Evolutionary conservation across 352 stramenopile species (phyloP).

Genomic region (Globisporangium alternatum): DNA sequence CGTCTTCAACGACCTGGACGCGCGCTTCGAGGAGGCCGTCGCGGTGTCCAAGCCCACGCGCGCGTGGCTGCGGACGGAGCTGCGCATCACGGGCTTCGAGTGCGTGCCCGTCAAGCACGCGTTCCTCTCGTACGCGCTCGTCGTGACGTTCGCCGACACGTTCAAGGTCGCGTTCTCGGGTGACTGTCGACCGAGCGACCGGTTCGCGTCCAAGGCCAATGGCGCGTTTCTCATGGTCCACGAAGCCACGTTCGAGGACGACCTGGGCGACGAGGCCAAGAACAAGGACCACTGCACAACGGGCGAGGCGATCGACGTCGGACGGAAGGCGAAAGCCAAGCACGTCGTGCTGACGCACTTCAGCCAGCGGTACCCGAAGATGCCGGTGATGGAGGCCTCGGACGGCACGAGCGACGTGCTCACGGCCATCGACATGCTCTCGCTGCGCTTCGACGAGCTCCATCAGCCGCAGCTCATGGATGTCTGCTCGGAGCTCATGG

Average conservation of each 20-base stretch:
- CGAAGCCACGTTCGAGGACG: constrained; percentile 97
- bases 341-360: constrained; percentile 97
- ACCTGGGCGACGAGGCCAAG: constrained; percentile 89
- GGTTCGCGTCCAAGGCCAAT: constrained; percentile 49
- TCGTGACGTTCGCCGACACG: constrained; percentile 63
- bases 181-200: constrained; percentile 90
- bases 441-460: constrained; percentile 60
- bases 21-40: constrained; percentile 31
- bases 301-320: constrained; percentile 89
- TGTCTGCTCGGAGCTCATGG: constrained; percentile 60
- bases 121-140: constrained; percentile 87
- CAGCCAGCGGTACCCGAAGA: constrained; percentile 84
- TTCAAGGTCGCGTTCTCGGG: constrained; percentile 93
- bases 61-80: constrained; percentile 32
- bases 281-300: constrained; percentile 95
- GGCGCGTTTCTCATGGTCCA: constrained; percentile 92
- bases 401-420: constrained; percentile 45
- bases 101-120: constrained; percentile 88
- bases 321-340: constrained; percentile 67
- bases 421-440: constrained; percentile 75
- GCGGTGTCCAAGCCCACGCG: constrained; percentile 33
- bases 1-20: constrained; percentile 66
- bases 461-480: constrained; percentile 61
- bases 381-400: constrained; percentile 35
- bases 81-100: constrained; percentile 53